Evolutionary conservation across 176 grass and related monocot genomes (phyloP), one percentile per base, ranked within the genome.

Genomic region (Aegilops longissima): DNA sequence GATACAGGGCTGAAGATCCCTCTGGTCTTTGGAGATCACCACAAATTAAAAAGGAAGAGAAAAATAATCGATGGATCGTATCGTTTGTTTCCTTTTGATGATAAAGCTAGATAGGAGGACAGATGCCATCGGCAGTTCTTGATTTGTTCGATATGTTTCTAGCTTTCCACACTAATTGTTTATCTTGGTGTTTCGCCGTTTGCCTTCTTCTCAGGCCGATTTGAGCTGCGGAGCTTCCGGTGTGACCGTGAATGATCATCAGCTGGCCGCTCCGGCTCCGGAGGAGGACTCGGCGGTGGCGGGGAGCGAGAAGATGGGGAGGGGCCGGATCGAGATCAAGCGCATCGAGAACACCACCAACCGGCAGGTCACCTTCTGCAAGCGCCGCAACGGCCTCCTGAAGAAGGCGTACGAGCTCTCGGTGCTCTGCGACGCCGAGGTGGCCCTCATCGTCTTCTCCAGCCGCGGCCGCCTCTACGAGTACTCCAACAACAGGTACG

Each of bases 331-430:
- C 56, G 93, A 95, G 88, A 95, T 95, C 88, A 95, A 95, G 90
- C 86, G 88, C 82, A 95, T 95, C 88, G 93, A 95, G 88, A 95
- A 92, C 82, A 86, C 93, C 6, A 92, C 88, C 51, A 95, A 95
- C 88, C 62, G 93, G 70, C 93, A 95, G 88, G 93, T 95, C 42
- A 95, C 93, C 90, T 95, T 95, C 90, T 95, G 88, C 88, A 92
- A 95, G 90, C 93, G 93, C 80, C 93, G 93, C 34, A 95, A 95
- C 76, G 93, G 93, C 29, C 93, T 95, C 27, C 93, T 95, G 35
- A 95, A 95, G 88, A 95, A 95, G 88, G 90, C 93, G 13, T 95
- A 92, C 42, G 93, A 95, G 81, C 88, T 95, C n/a, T 95, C 93
- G 4, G 88, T 95, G 34, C 86, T 95, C 75, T 95, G 93, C 83